A percentile compares a stretch with the other conserved stretches of the same genome.
Evolutionary conservation across 192 early-diverging fungal genomes (phyloP).

Genomic region (Backusella macrospora): DNA sequence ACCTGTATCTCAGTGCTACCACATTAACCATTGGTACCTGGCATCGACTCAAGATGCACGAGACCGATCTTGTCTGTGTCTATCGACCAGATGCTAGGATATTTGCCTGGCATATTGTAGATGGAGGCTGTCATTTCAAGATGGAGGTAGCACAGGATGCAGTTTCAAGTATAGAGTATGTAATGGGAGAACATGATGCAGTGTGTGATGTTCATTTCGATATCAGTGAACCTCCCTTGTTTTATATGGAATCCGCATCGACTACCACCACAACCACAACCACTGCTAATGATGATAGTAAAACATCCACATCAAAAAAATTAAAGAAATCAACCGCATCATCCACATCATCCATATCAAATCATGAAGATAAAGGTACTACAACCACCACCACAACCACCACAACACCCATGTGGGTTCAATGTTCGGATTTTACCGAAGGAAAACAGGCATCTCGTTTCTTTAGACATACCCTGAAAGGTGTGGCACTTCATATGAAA

Average conservation of each 20-base stretch:
- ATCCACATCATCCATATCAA: not conserved
- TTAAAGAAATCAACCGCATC: not conserved
- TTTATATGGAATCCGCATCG: slow-evolving; percentile 57
- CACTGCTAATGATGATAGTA: not conserved
- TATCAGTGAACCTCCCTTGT: slow-evolving; percentile 53
- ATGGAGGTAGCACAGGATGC: slow-evolving; percentile 62
- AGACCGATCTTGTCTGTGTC: slow-evolving; percentile 55
- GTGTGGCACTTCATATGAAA: slow-evolving; percentile 33
- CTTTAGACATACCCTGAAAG: slow-evolving; percentile 55
- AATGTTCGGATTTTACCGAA: slow-evolving; percentile 66
- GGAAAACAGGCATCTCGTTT: slow-evolving; percentile 60
- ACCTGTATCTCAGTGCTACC: slow-evolving; percentile 47
- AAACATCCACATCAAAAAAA: no score
- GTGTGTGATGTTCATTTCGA: slow-evolving; percentile 55
- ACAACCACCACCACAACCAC: not conserved
- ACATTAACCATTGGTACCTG: slow-evolving; percentile 66
- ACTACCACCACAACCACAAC: no score
- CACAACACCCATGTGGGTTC: slow-evolving; percentile 43
- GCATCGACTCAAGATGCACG: slow-evolving; percentile 55
- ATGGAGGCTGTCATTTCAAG: slow-evolving; percentile 59
- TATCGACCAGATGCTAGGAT: slow-evolving; percentile 49
- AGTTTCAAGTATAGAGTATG: slow-evolving; percentile 54
- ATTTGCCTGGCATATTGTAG: slow-evolving; percentile 65
- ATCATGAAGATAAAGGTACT: slow-evolving; percentile 5
- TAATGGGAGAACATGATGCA: slow-evolving; percentile 41